Conservation (phyloP, 352 stramenopile species). For the Phytopythium ostracodes region DNA sequence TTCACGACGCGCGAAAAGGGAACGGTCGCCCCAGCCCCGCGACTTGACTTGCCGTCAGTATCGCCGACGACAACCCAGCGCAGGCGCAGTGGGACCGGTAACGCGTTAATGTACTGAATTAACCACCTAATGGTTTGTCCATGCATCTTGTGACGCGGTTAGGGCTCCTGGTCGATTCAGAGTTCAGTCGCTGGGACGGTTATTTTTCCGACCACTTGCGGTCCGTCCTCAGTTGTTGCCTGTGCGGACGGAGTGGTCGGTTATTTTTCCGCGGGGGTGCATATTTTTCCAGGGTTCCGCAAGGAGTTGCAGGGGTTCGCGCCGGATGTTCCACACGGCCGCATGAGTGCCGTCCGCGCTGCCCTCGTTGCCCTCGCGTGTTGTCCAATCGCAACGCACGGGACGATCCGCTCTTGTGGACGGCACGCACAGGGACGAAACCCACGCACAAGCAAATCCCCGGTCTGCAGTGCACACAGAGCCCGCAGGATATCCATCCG, state of each 20-base stretch:
- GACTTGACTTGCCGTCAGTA: too few relatives aligned
- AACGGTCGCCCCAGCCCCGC: too few relatives aligned
- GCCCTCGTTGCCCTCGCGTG: neutral
- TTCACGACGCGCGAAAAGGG: too few relatives aligned
- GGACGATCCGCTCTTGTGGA: neutral
- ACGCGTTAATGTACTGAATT: neutral
- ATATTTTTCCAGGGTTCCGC: neutral
- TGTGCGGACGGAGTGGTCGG: neutral
- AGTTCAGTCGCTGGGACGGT: neutral
- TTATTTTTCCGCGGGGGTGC: too few relatives aligned
- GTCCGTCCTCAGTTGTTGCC: neutral
- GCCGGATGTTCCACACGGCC: neutral
- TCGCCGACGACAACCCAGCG: too few relatives aligned
- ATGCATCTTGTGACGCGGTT: neutral
- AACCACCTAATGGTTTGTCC: neutral
- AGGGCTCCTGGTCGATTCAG: neutral
- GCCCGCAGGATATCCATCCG: neutral
- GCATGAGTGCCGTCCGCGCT: neutral
- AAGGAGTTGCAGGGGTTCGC: neutral
- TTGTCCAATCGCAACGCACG: neutral
- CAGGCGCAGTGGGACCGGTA: too few relatives aligned
- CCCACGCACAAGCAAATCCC: constrained; percentile 2
- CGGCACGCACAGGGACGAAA: neutral
- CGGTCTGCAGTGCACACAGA: neutral
- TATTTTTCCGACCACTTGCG: neutral